These are phyloP conservation scores for Leptodontidium sp. DNA, from an alignment of 2,329 filamentous ascomycete genomes.

Conservation along the genomic window DNA sequence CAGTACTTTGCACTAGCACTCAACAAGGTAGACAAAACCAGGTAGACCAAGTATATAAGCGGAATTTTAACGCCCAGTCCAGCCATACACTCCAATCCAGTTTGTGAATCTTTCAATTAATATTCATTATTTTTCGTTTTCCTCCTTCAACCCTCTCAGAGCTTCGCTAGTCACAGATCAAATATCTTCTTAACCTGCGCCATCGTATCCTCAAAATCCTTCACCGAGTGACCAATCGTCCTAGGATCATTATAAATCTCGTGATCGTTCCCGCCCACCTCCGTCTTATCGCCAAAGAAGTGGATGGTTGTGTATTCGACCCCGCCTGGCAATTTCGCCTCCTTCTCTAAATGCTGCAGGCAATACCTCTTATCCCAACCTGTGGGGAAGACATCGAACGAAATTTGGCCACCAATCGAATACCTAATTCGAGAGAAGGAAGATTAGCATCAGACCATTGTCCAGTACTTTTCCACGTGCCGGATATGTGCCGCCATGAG, in stretches of 20 bases:
- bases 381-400: constrained; percentile 95
- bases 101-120: not conserved
- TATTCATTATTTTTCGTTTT: not conserved
- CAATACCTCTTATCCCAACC: constrained; percentile 99
- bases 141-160: not conserved
- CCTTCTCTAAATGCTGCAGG: constrained; percentile 83
- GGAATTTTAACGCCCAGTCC: no score
- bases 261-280: constrained; percentile 90
- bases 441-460: not conserved
- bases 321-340: constrained; percentile 73
- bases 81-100: not conserved
- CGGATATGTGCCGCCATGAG: not conserved
- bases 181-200: constrained; percentile 84
- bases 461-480: not conserved
- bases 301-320: constrained; percentile 87
- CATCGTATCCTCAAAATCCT: constrained; percentile 82
- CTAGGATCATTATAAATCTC: constrained; percentile 88
- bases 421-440: constrained; percentile 61
- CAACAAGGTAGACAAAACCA: no score
- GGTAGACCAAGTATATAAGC: no score
- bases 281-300: constrained; percentile 98
- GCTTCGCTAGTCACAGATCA: constrained; percentile 57
- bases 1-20: no score
- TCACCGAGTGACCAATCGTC: constrained; percentile 86
- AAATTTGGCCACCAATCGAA: constrained; percentile 96